These are phyloP conservation scores for Phlebiopsis gigantea DNA, from an alignment of 768 basidiomycete species.

Conservation along the genomic window DNA sequence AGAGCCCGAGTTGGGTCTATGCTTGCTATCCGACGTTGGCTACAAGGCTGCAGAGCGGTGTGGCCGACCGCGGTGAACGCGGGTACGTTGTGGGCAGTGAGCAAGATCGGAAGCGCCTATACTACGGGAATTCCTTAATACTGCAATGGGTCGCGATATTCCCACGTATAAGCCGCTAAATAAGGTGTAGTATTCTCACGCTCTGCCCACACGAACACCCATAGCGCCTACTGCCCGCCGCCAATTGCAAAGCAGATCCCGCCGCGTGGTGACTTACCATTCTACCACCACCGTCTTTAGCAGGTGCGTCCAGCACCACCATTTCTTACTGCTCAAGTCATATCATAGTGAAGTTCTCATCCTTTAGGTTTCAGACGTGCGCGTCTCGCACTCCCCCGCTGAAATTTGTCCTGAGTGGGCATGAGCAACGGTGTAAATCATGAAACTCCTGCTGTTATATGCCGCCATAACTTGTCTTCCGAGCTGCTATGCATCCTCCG, in stretches of 20 bases:
- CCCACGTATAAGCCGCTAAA: neutral
- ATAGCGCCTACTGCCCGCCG: neutral
- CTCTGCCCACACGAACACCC: neutral
- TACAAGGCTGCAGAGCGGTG: neutral
- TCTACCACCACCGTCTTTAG: neutral
- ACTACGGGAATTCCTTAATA: constrained; percentile 7
- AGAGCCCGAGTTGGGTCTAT: neutral
- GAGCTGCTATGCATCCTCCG: constrained; percentile 29
- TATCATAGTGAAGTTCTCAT: neutral
- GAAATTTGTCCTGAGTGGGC: neutral
- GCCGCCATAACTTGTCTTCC: neutral
- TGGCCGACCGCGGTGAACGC: neutral
- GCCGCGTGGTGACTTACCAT: neutral
- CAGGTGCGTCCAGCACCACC: neutral
- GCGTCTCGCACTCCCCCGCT: neutral
- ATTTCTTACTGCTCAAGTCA: neutral
- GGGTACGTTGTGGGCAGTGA: constrained; percentile 11
- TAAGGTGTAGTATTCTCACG: neutral
- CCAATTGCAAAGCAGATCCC: no score
- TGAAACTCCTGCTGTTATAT: neutral
- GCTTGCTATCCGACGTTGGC: neutral
- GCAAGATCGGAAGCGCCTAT: constrained; percentile 9
- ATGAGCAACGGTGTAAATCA: neutral
- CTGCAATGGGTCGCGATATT: constrained; percentile 4
- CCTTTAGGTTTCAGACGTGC: neutral